These are phyloP conservation scores for Cryphonectria naterciae DNA, from an alignment of 2,329 filamentous ascomycete species.

Conservation along the genomic window DNA sequence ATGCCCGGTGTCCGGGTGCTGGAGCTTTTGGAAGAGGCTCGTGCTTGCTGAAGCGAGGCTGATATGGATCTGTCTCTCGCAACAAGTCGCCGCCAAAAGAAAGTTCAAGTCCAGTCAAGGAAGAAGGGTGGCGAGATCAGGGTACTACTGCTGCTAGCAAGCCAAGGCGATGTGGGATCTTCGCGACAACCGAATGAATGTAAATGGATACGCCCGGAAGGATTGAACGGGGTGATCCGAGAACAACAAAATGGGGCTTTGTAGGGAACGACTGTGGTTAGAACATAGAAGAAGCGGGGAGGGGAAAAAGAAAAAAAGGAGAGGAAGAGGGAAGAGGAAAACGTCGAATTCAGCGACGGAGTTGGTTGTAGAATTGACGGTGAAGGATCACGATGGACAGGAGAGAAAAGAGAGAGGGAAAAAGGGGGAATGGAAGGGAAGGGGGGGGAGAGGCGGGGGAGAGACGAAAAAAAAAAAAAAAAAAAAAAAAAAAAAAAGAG, in stretches of 20 bases:
- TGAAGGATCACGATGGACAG: conserved; percentile 31
- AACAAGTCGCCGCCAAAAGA: conserved; percentile 19
- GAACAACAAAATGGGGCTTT: conserved; percentile 43
- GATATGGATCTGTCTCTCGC: conserved; percentile 5
- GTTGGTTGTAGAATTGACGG: conserved; percentile 27
- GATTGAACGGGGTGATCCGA: conserved; percentile 54
- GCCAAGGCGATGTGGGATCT: conserved; percentile 29
- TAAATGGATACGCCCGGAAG: conserved; percentile 51
- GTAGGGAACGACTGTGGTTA: conserved; percentile 58
- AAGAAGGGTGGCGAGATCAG: conserved; percentile 35
- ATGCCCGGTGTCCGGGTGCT: conserved; percentile 1
- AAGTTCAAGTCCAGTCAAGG: conserved; percentile 15
- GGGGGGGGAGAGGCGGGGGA: conserved; percentile 34
- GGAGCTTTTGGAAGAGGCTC: conserved; percentile 19
- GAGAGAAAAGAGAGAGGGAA: conserved; percentile 34
- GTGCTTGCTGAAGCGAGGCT: conserved; percentile 20
- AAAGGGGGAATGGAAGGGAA: conserved; percentile 36
- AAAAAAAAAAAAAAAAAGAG: neutral
- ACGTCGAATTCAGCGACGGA: conserved; percentile 35
- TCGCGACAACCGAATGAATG: conserved; percentile 43
- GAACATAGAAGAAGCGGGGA: conserved; percentile 37
- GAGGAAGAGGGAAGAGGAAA: conserved; percentile 32
- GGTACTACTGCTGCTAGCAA: conserved; percentile 25
- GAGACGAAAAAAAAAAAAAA: conserved; percentile 33
- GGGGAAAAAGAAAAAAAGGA: conserved; percentile 44